Conservation (phyloP, 2,329 filamentous ascomycete genomes). For the Aspergillus vadensis region DNA sequence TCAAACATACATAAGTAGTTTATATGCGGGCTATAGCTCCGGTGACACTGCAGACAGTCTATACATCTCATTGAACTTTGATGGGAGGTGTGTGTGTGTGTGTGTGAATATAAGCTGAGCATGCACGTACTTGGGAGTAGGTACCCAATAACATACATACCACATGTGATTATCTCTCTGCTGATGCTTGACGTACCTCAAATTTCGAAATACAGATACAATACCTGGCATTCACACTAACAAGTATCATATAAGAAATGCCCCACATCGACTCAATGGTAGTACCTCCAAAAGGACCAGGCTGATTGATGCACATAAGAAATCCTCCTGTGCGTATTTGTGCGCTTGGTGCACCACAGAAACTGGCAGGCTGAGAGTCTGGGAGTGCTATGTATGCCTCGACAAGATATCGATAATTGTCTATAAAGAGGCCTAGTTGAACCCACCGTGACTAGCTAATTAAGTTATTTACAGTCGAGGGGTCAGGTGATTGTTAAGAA, state of each 20-base stretch:
- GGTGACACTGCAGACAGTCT: conserved; percentile 9
- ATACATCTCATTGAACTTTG: conserved; percentile 13
- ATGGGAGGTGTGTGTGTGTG: background rate
- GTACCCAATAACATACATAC: conserved; percentile 7
- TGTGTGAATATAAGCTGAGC: background rate
- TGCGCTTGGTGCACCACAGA: background rate
- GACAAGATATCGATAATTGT: too few species aligned
- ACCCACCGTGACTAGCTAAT: background rate
- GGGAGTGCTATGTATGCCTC: background rate
- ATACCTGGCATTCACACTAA: conserved; percentile 4
- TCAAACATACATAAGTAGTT: background rate
- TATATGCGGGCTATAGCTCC: background rate
- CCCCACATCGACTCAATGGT: background rate
- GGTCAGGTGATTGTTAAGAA: too few species aligned
- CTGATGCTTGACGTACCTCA: background rate
- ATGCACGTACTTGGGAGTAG: background rate
- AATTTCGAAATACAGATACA: conserved; percentile 8
- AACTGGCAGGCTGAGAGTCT: background rate
- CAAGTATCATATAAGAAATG: background rate
- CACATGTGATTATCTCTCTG: background rate
- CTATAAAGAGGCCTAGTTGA: background rate
- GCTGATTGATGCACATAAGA: conserved; percentile 5
- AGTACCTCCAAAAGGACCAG: background rate
- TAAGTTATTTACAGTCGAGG: too few species aligned
- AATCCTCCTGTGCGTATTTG: background rate